These are phyloP conservation scores for Candida hispaniensis DNA, from an alignment of 805 yeast genomes.

Conservation along the genomic window DNA sequence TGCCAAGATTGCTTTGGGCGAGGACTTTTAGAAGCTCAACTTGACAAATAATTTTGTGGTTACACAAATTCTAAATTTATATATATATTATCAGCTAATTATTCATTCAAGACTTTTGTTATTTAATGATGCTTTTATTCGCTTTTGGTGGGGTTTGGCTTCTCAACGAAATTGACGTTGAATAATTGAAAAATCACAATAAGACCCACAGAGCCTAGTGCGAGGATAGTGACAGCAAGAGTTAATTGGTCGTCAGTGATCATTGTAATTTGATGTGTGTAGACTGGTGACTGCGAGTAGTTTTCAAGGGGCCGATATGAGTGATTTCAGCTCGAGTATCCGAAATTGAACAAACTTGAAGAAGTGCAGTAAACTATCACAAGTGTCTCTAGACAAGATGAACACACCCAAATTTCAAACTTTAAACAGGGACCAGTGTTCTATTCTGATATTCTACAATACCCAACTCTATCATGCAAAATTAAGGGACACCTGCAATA, in stretches of 20 bases:
- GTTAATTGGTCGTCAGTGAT: slow-evolving; percentile 76
- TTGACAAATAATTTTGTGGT: background rate
- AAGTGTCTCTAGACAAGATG: no score
- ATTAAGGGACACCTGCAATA: no score
- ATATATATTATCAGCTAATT: slow-evolving; percentile 7
- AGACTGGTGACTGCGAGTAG: no score
- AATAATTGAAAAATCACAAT: slow-evolving; percentile 59
- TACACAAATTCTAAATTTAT: slow-evolving; percentile 1
- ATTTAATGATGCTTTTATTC: background rate
- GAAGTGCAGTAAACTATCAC: no score
- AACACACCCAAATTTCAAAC: no score
- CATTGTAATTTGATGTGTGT: no score
- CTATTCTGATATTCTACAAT: no score
- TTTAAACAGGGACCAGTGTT: no score
- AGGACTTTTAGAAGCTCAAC: slow-evolving; percentile 25
- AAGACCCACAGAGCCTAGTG: slow-evolving; percentile 58
- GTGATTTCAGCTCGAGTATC: no score
- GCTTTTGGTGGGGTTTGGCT: background rate
- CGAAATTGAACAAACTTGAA: no score
- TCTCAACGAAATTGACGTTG: slow-evolving; percentile 13
- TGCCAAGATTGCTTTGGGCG: slow-evolving; percentile 38
- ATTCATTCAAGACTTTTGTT: slow-evolving; percentile 7
- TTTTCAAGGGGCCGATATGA: no score
- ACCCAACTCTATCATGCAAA: no score
- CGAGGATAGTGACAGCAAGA: slow-evolving; percentile 59